Percentiles rank a stretch among this genome's conserved stretches.
These are phyloP conservation scores for Erysimum cheiranthoides DNA, from an alignment of 345 rosid species.

Conservation along the genomic window DNA sequence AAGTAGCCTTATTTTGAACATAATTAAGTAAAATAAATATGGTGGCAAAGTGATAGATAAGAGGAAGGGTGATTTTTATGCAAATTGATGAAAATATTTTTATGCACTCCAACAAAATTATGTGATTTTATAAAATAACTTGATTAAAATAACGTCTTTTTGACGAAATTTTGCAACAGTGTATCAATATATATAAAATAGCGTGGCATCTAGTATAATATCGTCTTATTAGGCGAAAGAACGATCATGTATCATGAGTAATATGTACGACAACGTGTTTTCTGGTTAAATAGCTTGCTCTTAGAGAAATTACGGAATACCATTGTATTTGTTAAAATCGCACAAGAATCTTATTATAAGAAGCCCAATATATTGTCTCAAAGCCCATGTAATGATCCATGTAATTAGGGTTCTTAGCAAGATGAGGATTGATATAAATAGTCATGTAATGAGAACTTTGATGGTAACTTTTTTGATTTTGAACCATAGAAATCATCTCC, in stretches of 20 bases:
- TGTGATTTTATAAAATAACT: not conserved
- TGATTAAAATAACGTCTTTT: not conserved
- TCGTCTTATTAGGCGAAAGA: not conserved
- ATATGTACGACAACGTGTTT: not conserved
- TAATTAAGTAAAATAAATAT: too few species aligned
- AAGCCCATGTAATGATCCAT: too few species aligned
- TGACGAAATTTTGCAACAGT: not conserved
- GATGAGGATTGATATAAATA: too few species aligned
- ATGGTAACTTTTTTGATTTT: too few species aligned
- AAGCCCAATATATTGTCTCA: too few species aligned
- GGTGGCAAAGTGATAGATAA: not conserved
- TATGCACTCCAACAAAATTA: not conserved
- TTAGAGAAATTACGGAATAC: not conserved
- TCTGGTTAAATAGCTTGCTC: not conserved
- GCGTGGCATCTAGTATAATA: not conserved
- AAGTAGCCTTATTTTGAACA: not conserved
- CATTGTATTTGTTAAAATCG: not conserved
- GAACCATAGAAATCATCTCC: conserved; percentile 41
- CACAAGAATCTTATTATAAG: too few species aligned
- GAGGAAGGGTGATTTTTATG: not conserved
- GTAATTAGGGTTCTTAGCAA: too few species aligned
- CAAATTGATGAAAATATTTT: not conserved
- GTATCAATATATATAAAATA: too few species aligned
- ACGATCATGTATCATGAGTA: not conserved
- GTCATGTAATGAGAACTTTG: too few species aligned